phyloP scores from a whole-genome alignment of 2,329 filamentous ascomycete species.

The Sphaceloma murrayae region DNA sequence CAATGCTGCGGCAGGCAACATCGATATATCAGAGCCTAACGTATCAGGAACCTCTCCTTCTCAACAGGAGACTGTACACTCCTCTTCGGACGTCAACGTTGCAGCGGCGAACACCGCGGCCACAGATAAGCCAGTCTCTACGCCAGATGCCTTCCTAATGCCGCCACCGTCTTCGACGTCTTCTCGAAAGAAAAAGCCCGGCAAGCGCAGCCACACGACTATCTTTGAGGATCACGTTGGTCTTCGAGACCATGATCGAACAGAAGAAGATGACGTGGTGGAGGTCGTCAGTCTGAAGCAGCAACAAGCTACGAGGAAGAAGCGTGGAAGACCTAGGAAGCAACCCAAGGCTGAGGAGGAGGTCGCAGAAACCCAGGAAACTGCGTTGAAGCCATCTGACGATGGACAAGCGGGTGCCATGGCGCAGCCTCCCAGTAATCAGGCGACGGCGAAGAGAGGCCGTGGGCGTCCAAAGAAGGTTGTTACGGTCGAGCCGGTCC shows the following conservation, averaged over 20 bases:
- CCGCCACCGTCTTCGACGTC: background rate
- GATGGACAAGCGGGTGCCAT: too few relatives aligned
- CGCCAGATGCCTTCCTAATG: background rate
- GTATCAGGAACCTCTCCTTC: background rate
- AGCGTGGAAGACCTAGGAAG: conserved; percentile 18
- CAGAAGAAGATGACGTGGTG: background rate
- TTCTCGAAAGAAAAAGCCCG: background rate
- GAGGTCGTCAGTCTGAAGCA: conserved; percentile 22
- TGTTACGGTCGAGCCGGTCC: background rate
- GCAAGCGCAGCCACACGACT: conserved; percentile 26
- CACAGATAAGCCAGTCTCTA: background rate
- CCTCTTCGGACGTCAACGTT: too few relatives aligned
- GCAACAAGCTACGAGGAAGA: conserved; percentile 27
- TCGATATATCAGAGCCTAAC: too few relatives aligned
- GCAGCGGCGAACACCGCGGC: too few relatives aligned
- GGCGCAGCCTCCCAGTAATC: too few relatives aligned
- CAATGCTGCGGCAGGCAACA: too few relatives aligned
- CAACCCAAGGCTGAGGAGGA: background rate
- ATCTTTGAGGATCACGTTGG: conserved; percentile 30
- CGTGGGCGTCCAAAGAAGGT: background rate
- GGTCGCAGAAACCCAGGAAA: background rate
- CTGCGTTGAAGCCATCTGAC: too few relatives aligned
- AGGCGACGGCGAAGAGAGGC: background rate
- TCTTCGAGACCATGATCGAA: conserved; percentile 8
- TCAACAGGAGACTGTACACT: background rate